Evolutionary conservation across 129 eudicot species (phyloP).

Genomic region (Dittrichia graveolens): DNA sequence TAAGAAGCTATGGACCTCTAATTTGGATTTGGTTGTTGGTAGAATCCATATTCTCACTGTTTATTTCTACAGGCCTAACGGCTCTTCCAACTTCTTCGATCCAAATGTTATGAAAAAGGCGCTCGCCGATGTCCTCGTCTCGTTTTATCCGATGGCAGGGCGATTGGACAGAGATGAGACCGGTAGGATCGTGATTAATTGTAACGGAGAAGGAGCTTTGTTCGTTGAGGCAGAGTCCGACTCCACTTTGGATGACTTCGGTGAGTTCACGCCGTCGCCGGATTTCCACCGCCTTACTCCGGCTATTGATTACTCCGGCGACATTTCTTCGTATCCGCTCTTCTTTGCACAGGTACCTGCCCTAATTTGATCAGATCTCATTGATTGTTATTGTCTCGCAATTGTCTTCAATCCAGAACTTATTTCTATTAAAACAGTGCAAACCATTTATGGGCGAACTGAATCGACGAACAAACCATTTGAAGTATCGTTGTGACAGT

Average conservation of each 20-base stretch:
- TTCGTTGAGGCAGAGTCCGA: conserved; percentile 56
- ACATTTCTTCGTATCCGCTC: conserved; percentile 44
- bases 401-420: background rate
- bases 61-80: conserved; percentile 49
- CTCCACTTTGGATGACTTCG: conserved; percentile 40
- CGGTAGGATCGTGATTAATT: conserved; percentile 32
- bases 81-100: conserved; percentile 36
- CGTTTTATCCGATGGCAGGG: conserved; percentile 45
- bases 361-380: conserved; percentile 5
- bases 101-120: conserved; percentile 35
- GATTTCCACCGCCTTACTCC: conserved; percentile 37
- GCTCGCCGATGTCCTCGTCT: conserved; percentile 32
- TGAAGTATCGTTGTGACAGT: background rate
- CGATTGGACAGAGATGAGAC: conserved; percentile 29
- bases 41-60: conserved; percentile 45
- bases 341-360: conserved; percentile 42
- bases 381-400: background rate
- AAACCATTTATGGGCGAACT: background rate
- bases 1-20: conserved; percentile 51
- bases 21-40: conserved; percentile 46
- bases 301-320: conserved; percentile 41
- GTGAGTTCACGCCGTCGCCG: conserved; percentile 39
- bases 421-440: background rate
- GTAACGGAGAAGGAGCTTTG: conserved; percentile 47
- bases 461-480: background rate